Conservation (phyloP, 345 rosid genomes). For the Cardamine resedifolia region DNA sequence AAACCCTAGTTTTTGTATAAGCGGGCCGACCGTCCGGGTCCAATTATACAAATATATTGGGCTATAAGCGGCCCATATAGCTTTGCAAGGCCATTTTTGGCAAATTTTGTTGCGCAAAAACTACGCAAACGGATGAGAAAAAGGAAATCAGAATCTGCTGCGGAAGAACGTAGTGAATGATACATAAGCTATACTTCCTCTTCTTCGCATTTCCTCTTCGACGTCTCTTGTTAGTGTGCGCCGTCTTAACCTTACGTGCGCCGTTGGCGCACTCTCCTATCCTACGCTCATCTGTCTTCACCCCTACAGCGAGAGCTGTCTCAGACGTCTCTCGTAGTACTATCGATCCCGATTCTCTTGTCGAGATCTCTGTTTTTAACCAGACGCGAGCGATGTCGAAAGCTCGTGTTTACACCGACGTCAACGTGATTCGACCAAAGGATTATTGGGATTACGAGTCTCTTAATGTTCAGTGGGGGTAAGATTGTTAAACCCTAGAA, state of each 20-base stretch:
- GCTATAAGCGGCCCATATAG: background rate
- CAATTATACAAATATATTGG: background rate
- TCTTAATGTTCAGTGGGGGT: slow-evolving; percentile 86
- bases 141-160: slow-evolving; percentile 13
- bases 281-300: slow-evolving; percentile 32
- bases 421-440: slow-evolving; percentile 83
- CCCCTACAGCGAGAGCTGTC: background rate
- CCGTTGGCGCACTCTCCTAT: slow-evolving; percentile 51
- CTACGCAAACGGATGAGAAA: background rate
- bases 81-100: background rate
- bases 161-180: slow-evolving; percentile 34
- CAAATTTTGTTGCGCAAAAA: slow-evolving; percentile 1
- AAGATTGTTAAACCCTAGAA: slow-evolving; percentile 19
- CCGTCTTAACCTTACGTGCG: slow-evolving; percentile 49
- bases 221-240: slow-evolving; percentile 50
- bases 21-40: background rate
- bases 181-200: slow-evolving; percentile 21
- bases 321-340: slow-evolving; percentile 6
- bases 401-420: slow-evolving; percentile 79
- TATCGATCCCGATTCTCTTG: slow-evolving; percentile 17
- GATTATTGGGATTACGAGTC: slow-evolving; percentile 96
- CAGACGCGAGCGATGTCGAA: slow-evolving; percentile 66
- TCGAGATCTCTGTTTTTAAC: slow-evolving; percentile 41
- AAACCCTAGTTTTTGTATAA: background rate
- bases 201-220: slow-evolving; percentile 21